A percentile compares a stretch with the other conserved stretches of the same genome.
phyloP scores from a whole-genome alignment of 2,329 filamentous ascomycete species.

The Fusarium setosum region DNA sequence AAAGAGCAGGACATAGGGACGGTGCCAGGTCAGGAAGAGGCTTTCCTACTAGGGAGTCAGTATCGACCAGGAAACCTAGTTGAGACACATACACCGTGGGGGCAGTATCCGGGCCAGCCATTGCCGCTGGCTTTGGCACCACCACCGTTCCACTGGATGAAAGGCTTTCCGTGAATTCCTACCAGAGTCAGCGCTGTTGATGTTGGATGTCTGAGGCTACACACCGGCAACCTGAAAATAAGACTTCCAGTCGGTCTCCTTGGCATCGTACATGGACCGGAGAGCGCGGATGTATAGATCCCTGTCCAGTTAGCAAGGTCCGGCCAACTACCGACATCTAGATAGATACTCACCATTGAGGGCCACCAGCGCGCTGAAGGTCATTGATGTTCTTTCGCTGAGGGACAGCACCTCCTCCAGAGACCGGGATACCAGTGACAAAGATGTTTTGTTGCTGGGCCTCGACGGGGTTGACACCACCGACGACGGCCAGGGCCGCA shows the following conservation, averaged over 20 bases:
- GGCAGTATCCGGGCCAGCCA: conserved; percentile 57
- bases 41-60: conserved; percentile 53
- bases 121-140: conserved; percentile 43
- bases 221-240: conserved; percentile 63
- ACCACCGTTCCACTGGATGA: conserved; percentile 55
- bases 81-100: conserved; percentile 53
- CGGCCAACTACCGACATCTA: not conserved
- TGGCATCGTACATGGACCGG: conserved; percentile 53
- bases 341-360: conserved; percentile 54
- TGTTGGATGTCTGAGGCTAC: not conserved
- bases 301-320: conserved; percentile 46
- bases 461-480: conserved; percentile 35
- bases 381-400: conserved; percentile 60
- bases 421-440: conserved; percentile 54
- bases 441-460: conserved; percentile 42
- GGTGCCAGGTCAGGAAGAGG: conserved; percentile 67
- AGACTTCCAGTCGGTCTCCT: conserved; percentile 56
- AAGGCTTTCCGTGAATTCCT: conserved; percentile 58
- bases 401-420: conserved; percentile 55
- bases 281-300: conserved; percentile 63
- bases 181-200: conserved; percentile 7
- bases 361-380: conserved; percentile 53
- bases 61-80: not conserved
- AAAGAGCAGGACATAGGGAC: conserved; percentile 64
- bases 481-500: conserved; percentile 41